Evolutionary conservation across 2,329 filamentous ascomycete species (phyloP).

Genomic region (Aspergillus versicolor): DNA sequence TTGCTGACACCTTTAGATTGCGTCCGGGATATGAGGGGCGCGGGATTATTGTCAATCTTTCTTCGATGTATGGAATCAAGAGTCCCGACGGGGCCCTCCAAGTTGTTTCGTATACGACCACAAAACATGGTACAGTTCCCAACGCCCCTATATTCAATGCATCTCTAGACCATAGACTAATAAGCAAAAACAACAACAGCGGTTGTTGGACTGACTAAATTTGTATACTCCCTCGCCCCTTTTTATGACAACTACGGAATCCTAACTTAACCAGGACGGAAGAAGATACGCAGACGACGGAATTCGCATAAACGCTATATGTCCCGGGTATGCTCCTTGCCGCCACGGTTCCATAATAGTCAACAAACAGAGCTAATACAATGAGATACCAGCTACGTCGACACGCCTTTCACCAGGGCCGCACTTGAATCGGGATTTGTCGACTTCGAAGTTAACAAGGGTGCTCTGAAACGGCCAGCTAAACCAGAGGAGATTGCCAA

Average conservation of each 20-base stretch:
- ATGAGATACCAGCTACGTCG: constrained; percentile 18
- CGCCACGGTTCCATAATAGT: background rate
- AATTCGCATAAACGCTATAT: constrained; percentile 62
- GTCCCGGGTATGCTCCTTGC: constrained; percentile 46
- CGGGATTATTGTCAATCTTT: constrained; percentile 27
- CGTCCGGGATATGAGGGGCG: constrained; percentile 16
- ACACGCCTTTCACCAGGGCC: constrained; percentile 21
- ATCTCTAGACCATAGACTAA: too few species aligned
- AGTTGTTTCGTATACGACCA: constrained; percentile 21
- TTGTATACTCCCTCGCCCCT: constrained; percentile 11
- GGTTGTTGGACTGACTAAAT: constrained; percentile 25
- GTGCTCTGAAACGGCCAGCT: constrained; percentile 50
- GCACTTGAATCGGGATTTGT: constrained; percentile 18
- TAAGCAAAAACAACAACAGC: constrained; percentile 11
- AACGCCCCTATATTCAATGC: too few species aligned
- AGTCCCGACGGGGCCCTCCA: constrained; percentile 16
- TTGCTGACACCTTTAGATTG: background rate
- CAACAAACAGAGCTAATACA: too few species aligned
- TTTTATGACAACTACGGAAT: background rate
- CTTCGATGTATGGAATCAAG: constrained; percentile 23
- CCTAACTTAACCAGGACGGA: constrained; percentile 30
- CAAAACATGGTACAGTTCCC: constrained; percentile 24
- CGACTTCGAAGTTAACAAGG: constrained; percentile 42
- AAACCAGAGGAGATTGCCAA: constrained; percentile 35
- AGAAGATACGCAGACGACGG: constrained; percentile 51